Conservation (phyloP, 2,329 filamentous ascomycete genomes). For the Alternaria incomplexa region DNA sequence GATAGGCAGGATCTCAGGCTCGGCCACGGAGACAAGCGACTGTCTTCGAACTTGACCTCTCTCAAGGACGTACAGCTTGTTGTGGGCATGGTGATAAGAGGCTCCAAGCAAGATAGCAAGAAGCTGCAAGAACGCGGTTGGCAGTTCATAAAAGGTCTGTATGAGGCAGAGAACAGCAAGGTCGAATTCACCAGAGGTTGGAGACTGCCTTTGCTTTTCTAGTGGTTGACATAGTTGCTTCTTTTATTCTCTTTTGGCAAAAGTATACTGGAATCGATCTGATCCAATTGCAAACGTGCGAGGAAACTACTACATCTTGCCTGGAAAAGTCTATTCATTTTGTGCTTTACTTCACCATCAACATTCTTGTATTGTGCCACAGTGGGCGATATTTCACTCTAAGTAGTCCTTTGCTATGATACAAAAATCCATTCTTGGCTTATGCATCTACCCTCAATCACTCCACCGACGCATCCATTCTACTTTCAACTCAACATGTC, state of each 20-base stretch:
- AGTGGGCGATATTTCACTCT: neutral
- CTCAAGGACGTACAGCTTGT: neutral
- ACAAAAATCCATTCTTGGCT: neutral
- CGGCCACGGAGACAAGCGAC: neutral
- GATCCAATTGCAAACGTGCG: neutral
- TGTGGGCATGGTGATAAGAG: no score
- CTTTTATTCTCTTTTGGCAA: accelerated
- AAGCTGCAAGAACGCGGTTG: no score
- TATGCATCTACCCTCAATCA: accelerated
- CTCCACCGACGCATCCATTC: neutral
- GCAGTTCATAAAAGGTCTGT: neutral
- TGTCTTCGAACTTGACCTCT: neutral
- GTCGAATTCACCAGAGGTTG: neutral
- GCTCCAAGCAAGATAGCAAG: no score
- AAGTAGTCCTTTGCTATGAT: neutral
- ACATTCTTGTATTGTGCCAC: neutral
- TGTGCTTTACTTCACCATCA: accelerated
- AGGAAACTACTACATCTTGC: neutral
- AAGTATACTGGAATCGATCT: neutral
- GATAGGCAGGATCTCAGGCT: no score
- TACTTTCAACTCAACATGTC: neutral
- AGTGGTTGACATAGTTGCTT: neutral
- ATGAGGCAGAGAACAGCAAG: neutral
- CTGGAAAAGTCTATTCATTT: neutral
- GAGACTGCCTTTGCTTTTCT: neutral